Evolutionary conservation across 352 stramenopile genomes (phyloP), one percentile per base, ranked within the genome.

Genomic region (Paralagenidium karlingii): DNA sequence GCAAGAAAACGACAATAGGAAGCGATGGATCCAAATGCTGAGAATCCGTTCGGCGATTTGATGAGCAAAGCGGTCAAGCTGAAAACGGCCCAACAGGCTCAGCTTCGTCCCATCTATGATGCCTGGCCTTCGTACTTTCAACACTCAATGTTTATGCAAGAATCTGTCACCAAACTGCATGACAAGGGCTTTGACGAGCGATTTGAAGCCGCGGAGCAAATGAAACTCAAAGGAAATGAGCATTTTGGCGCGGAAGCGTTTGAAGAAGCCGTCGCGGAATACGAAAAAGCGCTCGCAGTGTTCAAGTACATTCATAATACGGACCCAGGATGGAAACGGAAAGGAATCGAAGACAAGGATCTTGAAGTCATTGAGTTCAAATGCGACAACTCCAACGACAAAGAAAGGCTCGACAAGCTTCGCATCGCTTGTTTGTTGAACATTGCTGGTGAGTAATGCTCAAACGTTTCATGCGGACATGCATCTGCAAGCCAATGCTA

Each of bases 31-130:
- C 40, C 80, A 38, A 59, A 63, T 11, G 63, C 63, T 0, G 68
- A 71, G 26, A 84, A 84, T 31, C 77, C 77, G 48, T 90, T 91
- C 20, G 69, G 56, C 3, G 76, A 88, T 40, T 50, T 91, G 36
- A 91, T 91, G 74, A 77, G 50, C 51, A 85, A 91, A 39, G 77
- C 74, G 8, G 77, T 87, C 11, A 88, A 87, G 66, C 55, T 91
- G 13, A 91, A 91, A 45, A 68, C 69, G 5, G 65, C 73, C 10
- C 77, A 91, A 30, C 77, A 91, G 63, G 70, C 74, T 5, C 68
- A 86, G 36, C 48, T 91, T 15, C 77, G 75, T 3, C 77, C 67
- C 4, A 38, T 60, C 15, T 88, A 71, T 37, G 77, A 88, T 40
- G 60, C 68, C 22, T 91, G 74, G 77, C 71, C 77, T 24, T 67